Evolutionary conservation across 2,329 filamentous ascomycete species (phyloP).

Genomic region (Colletotrichum horii): DNA sequence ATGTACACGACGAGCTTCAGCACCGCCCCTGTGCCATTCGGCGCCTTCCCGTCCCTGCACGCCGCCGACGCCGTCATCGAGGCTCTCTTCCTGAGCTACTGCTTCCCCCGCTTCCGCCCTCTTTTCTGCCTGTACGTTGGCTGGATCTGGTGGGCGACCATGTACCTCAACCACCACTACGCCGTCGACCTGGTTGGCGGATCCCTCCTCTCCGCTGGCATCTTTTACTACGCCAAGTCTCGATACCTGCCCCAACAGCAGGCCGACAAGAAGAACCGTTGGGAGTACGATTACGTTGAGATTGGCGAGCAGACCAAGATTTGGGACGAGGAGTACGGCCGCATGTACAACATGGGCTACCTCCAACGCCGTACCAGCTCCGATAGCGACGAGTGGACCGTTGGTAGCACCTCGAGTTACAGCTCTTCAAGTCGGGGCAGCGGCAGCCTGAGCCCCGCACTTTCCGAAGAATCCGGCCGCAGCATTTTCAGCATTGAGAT

Average conservation of each 20-base stretch:
- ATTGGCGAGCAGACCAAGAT: constrained; percentile 65
- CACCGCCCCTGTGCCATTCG: constrained; percentile 89
- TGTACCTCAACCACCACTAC: constrained; percentile 98
- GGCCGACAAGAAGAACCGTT: constrained; percentile 83
- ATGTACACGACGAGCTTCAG: constrained; percentile 93
- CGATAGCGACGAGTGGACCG: constrained; percentile 88
- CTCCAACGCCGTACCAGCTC: constrained; percentile 46
- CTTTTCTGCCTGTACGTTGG: constrained; percentile 83
- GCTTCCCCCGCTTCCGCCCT: constrained; percentile 82
- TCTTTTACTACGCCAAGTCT: constrained; percentile 82
- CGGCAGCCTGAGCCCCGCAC: constrained; percentile 49
- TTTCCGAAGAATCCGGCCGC: constrained; percentile 43
- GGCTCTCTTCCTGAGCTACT: constrained; percentile 90
- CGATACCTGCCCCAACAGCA: constrained; percentile 85
- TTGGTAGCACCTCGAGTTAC: constrained; percentile 81
- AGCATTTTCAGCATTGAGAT: constrained; percentile 34
- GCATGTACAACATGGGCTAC: constrained; percentile 52
- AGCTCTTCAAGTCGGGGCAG: constrained; percentile 41
- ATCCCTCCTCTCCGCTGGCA: constrained; percentile 76
- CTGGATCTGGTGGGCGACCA: constrained; percentile 98
- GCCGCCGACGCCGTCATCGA: constrained; percentile 88
- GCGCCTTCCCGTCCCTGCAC: constrained; percentile 93
- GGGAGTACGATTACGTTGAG: constrained; percentile 96
- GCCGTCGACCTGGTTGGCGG: constrained; percentile 91
- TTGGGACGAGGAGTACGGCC: constrained; percentile 51